phyloP scores from a whole-genome alignment of 2,329 filamentous ascomycete species.

The Venturia asperata region DNA sequence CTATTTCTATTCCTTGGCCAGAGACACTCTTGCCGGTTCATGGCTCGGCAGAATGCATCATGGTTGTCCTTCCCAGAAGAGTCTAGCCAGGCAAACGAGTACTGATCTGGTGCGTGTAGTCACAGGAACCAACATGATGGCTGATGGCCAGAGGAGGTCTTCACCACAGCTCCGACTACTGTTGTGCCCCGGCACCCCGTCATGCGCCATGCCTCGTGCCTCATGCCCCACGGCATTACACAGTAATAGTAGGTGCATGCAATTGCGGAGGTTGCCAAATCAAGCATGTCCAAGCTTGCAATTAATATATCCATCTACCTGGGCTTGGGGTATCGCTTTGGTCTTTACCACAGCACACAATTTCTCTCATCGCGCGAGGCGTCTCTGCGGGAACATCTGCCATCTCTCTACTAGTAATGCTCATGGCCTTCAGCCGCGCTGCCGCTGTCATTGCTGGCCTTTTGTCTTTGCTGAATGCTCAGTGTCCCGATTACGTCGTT shows the following conservation, averaged over 20 bases:
- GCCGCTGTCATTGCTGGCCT: not conserved
- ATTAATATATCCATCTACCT: constrained; percentile 2
- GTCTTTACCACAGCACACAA: too few relatives aligned
- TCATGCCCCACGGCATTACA: too few relatives aligned
- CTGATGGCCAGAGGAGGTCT: not conserved
- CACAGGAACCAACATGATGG: not conserved
- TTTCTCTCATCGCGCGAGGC: too few relatives aligned
- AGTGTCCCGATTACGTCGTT: constrained; percentile 17
- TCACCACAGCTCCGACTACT: too few relatives aligned
- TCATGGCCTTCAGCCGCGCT: not conserved
- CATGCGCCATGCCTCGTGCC: not conserved
- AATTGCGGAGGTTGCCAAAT: constrained; percentile 4
- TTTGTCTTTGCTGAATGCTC: not conserved
- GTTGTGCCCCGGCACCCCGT: too few relatives aligned
- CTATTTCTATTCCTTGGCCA: not conserved
- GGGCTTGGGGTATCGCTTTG: too few relatives aligned
- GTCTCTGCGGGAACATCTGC: not conserved
- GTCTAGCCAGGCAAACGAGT: not conserved
- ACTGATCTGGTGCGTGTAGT: not conserved
- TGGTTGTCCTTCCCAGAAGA: not conserved
- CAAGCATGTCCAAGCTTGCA: not conserved
- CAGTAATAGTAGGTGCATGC: not conserved
- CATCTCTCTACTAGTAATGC: not conserved
- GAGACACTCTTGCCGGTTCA: too few relatives aligned
- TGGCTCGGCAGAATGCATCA: not conserved